Evolutionary conservation across 306 rosid species (phyloP).

Genomic region (Malus fusca): DNA sequence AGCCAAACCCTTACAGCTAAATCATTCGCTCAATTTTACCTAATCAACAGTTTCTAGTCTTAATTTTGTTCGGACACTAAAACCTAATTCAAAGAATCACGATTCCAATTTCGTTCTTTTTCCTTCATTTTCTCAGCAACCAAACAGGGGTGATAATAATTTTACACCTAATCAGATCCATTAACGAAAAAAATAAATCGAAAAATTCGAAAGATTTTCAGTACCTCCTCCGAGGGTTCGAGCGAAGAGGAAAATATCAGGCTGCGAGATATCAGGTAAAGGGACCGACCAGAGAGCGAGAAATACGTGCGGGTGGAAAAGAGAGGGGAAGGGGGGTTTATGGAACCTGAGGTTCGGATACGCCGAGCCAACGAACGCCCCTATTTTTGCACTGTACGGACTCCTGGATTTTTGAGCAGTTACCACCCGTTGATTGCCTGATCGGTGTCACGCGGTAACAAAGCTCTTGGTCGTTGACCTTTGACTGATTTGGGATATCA

Average conservation of each 20-base stretch:
- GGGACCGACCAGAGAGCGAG: neutral
- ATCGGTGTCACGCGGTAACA: neutral
- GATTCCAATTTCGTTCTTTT: neutral
- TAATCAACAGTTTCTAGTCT: neutral
- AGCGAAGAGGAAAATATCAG: neutral
- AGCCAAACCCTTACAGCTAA: neutral
- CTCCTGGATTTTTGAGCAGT: neutral
- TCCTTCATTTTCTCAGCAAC: neutral
- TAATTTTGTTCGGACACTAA: neutral
- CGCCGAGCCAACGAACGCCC: neutral
- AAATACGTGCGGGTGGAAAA: neutral
- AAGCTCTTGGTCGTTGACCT: slow-evolving; percentile 1
- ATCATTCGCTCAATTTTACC: neutral
- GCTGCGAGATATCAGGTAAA: neutral
- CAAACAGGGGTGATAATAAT: neutral
- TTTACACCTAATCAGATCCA: neutral
- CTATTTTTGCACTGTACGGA: neutral
- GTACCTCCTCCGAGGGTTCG: neutral
- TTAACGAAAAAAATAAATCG: neutral
- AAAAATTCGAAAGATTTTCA: neutral
- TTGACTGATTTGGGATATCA: neutral
- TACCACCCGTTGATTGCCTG: neutral
- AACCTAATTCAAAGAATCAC: neutral
- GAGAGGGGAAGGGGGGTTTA: neutral
- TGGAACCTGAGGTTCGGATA: slow-evolving; percentile 29